Evolutionary conservation across 169 alveolate species (phyloP), one percentile per base, ranked within the genome.

Genomic region (Babesia divergens): DNA sequence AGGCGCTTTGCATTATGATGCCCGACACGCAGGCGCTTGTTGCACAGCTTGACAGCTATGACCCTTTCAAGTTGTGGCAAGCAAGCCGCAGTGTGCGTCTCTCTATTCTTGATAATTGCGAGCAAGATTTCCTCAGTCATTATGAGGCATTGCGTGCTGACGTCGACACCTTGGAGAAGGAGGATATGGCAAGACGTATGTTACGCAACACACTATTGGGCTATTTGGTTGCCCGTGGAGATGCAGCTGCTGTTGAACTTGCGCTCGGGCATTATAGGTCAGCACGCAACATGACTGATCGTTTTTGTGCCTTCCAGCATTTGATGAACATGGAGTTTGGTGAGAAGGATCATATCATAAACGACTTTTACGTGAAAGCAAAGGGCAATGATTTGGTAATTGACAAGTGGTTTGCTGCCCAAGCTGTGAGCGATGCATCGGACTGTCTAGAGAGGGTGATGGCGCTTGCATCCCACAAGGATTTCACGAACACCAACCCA

Each of bases 391-490:
- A 74, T 42, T 52, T 74, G 29, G 82, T 84, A 16, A 81, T 89
- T 34, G 89, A 84, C 72, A 83, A 84, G 75, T 89, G 93, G 93
- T 82, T 89, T 47, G 66, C 64, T 50, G 84, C 89, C 2, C 91
- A 82, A 66, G 89, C 93, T 1, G 24, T 79, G 50, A 75, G 89
- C 34, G 90, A 84, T 37, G 62, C 88, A 35, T 43, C 43, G 4
- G 86, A 84, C 47, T 76, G 81, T 38, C 64, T 84, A 56, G 91
- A 84, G 20, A 70, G 84, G 18, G 74, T 89, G 40, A 65, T 53
- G 56, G 83, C 54, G 34, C 50, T 89, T 53, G 68, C 72, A 46
- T 29, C 8, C 6, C 89, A 84, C 65, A 62, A 84, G 38, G 84
- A 84, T 40, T 84, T 82, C 71, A 84, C 74, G 44, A 82, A 75